phyloP scores from a whole-genome alignment of 2,329 filamentous ascomycete genomes.

The Cercospora sp. region DNA sequence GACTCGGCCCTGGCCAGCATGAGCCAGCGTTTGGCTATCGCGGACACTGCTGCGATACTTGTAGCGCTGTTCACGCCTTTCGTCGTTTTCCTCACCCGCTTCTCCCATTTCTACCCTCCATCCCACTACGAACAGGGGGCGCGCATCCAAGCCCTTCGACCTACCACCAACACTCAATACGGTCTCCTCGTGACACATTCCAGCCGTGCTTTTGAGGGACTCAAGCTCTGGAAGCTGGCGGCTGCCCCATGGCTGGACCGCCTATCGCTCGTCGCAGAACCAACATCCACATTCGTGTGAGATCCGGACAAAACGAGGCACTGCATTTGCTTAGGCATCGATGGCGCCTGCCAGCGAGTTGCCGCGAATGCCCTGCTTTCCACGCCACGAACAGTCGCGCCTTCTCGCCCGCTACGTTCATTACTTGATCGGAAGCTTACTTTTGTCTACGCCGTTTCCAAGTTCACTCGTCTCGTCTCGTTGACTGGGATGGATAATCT shows the following conservation, averaged over 20 bases:
- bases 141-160: background rate
- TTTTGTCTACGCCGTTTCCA: background rate
- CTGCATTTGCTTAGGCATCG: constrained; percentile 4
- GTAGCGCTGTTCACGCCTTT: background rate
- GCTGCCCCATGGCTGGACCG: background rate
- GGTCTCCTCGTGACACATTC: background rate
- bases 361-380: constrained; percentile 3
- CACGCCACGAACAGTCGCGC: no score
- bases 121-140: background rate
- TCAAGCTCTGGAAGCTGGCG: background rate
- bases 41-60: background rate
- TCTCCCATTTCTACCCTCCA: background rate
- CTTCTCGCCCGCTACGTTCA: no score
- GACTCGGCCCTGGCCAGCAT: background rate
- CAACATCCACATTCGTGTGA: constrained; percentile 8
- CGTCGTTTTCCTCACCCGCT: background rate
- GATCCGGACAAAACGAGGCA: background rate
- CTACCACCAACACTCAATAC: background rate
- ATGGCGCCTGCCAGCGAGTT: background rate
- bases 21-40: background rate
- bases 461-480: background rate
- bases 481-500: background rate
- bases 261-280: constrained; percentile 1
- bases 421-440: background rate
- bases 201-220: no score